Evolutionary conservation across 371 early-diverging fungal genomes (phyloP), one percentile per base, ranked within the genome.

Genomic region (Mucor saturninus): DNA sequence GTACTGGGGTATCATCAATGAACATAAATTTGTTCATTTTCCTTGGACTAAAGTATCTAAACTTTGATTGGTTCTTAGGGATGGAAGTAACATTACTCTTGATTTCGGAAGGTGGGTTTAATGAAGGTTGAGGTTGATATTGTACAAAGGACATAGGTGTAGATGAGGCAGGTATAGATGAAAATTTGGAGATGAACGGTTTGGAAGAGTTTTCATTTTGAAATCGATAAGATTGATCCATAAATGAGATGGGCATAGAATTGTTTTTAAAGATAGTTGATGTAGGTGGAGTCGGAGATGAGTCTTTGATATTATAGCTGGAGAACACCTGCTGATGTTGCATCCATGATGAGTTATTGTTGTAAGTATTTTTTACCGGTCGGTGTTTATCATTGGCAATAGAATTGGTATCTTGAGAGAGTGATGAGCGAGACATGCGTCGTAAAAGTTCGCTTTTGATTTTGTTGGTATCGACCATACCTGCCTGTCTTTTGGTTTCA

Each of bases 21-120:
- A 82, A 82, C 26, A 82, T 54, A 54, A 77, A 82, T 60, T 82
- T 79, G 71, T 82, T 82, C 76, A 76, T 76, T 54, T 79, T 82
- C 31, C 78, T 69, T 45, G 83, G 83, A 70, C 77, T 82, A 54
- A 82, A 82, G 45, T 82, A 82, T 11, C 83, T 68, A 64, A 82
- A 82, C 13, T 78, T 71, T 48, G 81, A 65, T 61, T 73, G 76
- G 40, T 53, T 73, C 51, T 73, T 78, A 50, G 29, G 29, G 38
- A 60, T 62, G 61, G 35, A 48, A 7, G 40, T 38, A 1, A 35
- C 35, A 35, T 35, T 35, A 35, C 35, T 35, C 35, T 35, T 35
- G 35, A 35, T 35, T 35, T 35, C 35, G 8, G 35, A 35, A 35
- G 30, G 46, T 32, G 37, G 67, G 45, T 65, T 58, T 21, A 54